Percentiles rank a stretch among this genome's conserved stretches.
Evolutionary conservation across 23 red algal species (phyloP).

Genomic region (Agarophyton chilense): DNA sequence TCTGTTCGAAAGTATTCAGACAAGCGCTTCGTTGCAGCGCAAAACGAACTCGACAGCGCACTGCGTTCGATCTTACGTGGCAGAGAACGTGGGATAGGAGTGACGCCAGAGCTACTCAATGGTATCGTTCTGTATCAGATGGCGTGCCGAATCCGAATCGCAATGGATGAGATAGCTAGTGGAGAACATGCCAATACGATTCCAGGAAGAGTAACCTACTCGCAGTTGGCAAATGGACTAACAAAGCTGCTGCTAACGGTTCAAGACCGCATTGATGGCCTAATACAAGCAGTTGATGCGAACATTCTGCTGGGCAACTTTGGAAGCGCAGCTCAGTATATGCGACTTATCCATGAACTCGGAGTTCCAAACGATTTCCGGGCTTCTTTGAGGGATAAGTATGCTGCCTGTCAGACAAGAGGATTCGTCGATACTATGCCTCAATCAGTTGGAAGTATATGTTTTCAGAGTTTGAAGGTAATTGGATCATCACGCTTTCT

Average conservation of each 20-base stretch:
- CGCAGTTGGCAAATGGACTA: slow-evolving; percentile 49
- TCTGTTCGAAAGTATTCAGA: slow-evolving; percentile 1
- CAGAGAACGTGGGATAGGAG: background rate
- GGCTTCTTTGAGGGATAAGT: slow-evolving; percentile 32
- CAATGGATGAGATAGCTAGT: slow-evolving; percentile 46
- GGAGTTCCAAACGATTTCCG: slow-evolving; percentile 40
- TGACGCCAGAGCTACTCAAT: slow-evolving; percentile 5
- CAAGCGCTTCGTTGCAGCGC: slow-evolving; percentile 15
- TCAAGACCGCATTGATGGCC: slow-evolving; percentile 27
- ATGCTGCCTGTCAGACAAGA: slow-evolving; percentile 26
- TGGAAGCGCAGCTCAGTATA: slow-evolving; percentile 41
- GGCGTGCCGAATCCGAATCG: slow-evolving; percentile 3
- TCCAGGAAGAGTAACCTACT: slow-evolving; percentile 35
- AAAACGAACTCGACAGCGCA: slow-evolving; percentile 45
- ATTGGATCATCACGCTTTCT: background rate
- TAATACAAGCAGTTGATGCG: slow-evolving; percentile 37
- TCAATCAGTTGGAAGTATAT: background rate
- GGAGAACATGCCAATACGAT: slow-evolving; percentile 40
- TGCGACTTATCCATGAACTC: slow-evolving; percentile 38
- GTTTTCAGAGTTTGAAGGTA: slow-evolving; percentile 20
- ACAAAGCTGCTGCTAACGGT: slow-evolving; percentile 15
- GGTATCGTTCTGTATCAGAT: slow-evolving; percentile 49
- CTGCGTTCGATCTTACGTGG: slow-evolving; percentile 28
- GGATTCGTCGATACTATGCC: slow-evolving; percentile 51
- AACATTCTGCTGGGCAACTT: slow-evolving; percentile 65